Evolutionary conservation across 1,284 basidiomycete species (phyloP).

Genomic region (Heterobasidion occidentale): DNA sequence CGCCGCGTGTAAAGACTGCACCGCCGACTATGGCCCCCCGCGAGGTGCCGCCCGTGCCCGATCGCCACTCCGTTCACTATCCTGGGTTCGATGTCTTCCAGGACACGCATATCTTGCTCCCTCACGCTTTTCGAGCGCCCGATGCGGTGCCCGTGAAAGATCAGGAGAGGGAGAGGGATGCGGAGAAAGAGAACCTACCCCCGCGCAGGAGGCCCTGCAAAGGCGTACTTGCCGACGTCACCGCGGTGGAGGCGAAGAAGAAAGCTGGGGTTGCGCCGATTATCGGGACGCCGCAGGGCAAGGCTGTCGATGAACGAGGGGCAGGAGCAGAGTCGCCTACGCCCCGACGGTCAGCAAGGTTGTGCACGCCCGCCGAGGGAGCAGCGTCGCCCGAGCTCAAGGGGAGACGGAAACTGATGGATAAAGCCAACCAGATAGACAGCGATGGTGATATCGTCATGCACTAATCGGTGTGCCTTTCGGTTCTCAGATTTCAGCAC

Average conservation of each 20-base stretch:
- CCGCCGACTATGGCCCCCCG: constrained; percentile 24
- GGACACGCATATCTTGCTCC: constrained; percentile 33
- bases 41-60: constrained; percentile 34
- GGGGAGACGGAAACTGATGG: background rate
- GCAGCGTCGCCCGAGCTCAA: background rate
- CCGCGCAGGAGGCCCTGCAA: background rate
- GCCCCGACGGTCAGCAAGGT: background rate
- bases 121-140: background rate
- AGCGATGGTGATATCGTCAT: background rate
- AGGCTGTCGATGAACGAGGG: background rate
- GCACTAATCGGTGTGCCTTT: background rate
- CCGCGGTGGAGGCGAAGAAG: background rate
- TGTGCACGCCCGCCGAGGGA: background rate
- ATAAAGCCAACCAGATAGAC: background rate
- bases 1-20: background rate
- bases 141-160: background rate
- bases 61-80: constrained; percentile 60
- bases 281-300: background rate
- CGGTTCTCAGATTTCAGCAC: no score
- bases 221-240: background rate
- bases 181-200: background rate
- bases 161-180: background rate
- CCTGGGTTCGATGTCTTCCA: constrained; percentile 62
- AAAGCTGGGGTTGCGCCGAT: background rate
- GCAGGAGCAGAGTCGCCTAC: background rate